Conservation (phyloP, 2,329 filamentous ascomycete species). For the Eurotiales sp. region DNA sequence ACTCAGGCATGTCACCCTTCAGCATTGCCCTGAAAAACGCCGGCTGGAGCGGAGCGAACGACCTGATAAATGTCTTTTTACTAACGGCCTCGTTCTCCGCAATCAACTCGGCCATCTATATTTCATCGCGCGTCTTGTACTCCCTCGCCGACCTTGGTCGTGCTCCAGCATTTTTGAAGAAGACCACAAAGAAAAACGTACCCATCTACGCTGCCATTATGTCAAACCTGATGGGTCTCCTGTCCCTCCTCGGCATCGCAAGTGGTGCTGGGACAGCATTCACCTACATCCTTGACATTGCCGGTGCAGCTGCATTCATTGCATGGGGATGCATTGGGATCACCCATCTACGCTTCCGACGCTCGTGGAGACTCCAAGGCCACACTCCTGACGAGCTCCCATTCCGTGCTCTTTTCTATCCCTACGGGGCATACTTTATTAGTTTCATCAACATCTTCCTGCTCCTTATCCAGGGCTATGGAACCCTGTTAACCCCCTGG, state of each 20-base stretch:
- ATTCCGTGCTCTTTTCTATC: conserved; percentile 10
- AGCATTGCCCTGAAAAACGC: conserved; percentile 40
- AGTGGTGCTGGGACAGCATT: conserved; percentile 60
- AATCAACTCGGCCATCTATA: conserved; percentile 40
- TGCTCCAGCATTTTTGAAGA: conserved; percentile 41
- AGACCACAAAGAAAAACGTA: conserved; percentile 39
- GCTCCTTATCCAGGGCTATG: conserved; percentile 10
- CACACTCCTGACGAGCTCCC: conserved; percentile 8
- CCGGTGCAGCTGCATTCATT: conserved; percentile 19
- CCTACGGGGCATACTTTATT: conserved; percentile 11
- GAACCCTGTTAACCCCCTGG: conserved; percentile 9
- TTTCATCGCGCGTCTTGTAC: conserved; percentile 63
- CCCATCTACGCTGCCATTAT: conserved; percentile 42
- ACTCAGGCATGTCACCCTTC: conserved; percentile 35
- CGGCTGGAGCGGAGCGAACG: conserved; percentile 31
- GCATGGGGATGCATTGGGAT: conserved; percentile 13
- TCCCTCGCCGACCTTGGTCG: conserved; percentile 53
- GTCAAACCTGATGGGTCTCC: conserved; percentile 53
- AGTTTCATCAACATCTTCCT: conserved; percentile 10
- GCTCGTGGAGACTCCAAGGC: conserved; percentile 11
- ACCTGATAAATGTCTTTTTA: conserved; percentile 38
- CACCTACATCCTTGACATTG: conserved; percentile 33
- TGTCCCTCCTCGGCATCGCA: conserved; percentile 67
- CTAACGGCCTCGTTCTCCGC: conserved; percentile 40
- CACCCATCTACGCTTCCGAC: conserved; percentile 11